Conservation (phyloP, 176 grass and related monocot species). For the Zizania latifolia region DNA sequence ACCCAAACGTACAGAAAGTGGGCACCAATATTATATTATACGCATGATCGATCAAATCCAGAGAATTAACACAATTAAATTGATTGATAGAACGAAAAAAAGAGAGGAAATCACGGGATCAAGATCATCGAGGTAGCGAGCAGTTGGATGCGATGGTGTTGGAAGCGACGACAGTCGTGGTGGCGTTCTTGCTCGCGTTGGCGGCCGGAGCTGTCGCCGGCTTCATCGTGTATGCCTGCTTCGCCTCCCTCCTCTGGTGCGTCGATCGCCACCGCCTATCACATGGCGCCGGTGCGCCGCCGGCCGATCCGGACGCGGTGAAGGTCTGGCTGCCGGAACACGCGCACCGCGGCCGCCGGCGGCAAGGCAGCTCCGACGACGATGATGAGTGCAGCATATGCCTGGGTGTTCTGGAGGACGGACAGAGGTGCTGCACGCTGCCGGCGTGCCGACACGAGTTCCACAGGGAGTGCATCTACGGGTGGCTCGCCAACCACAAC, state of each 20-base stretch:
- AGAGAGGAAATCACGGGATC: too few species aligned
- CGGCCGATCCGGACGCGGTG: background rate
- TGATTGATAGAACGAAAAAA: too few species aligned
- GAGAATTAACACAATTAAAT: too few species aligned
- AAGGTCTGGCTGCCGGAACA: background rate
- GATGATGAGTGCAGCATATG: background rate
- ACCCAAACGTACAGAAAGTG: too few species aligned
- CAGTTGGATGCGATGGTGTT: background rate
- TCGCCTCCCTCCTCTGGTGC: background rate
- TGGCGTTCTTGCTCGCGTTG: background rate
- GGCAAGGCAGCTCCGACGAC: too few species aligned
- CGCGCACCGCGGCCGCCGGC: background rate
- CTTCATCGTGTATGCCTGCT: background rate
- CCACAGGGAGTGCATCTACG: slow-evolving; percentile 7
- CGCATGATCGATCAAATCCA: too few species aligned
- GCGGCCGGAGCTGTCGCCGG: background rate
- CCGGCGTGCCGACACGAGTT: slow-evolving; percentile 14
- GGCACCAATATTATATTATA: too few species aligned
- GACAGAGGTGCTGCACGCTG: slow-evolving; percentile 1
- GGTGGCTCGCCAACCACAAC: background rate
- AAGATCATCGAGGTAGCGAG: too few species aligned
- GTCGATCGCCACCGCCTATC: background rate
- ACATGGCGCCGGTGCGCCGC: background rate
- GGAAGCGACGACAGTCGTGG: background rate
- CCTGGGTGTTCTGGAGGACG: background rate